Conservation (phyloP, 208 protist genomes). For the Leishmania mexicana region DNA sequence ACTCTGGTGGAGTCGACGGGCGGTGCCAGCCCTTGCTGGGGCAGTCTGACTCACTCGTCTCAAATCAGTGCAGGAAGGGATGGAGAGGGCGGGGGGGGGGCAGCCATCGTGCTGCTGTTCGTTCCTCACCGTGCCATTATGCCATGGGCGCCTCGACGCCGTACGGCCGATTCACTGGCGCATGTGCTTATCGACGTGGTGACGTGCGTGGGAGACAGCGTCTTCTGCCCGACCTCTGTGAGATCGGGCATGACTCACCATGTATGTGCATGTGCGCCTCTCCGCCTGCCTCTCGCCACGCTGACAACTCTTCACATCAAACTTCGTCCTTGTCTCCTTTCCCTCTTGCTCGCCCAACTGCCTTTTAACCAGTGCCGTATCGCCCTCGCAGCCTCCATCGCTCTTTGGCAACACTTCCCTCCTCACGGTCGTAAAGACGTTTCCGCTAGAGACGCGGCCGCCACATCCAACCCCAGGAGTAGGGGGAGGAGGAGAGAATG, state of each 20-base stretch:
- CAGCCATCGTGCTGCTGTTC: not conserved
- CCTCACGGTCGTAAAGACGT: not conserved
- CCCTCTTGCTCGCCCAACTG: not conserved
- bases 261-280: not conserved
- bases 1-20: not conserved
- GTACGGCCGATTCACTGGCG: not conserved
- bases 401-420: not conserved
- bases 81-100: not conserved
- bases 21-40: no score
- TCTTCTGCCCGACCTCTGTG: not conserved
- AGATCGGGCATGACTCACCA: not conserved
- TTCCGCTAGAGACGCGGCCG: not conserved
- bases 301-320: not conserved
- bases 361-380: not conserved
- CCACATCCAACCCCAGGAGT: not conserved
- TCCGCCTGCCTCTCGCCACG: not conserved
- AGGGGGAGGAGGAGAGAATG: slow-evolving; percentile 31
- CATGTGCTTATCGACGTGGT: not conserved
- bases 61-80: not conserved
- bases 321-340: not conserved
- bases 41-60: no score
- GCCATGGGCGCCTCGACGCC: not conserved
- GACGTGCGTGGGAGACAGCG: not conserved
- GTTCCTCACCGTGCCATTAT: not conserved
- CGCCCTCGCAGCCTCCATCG: not conserved